phyloP scores from a whole-genome alignment of 2,329 filamentous ascomycete species.

The Epichloe coenophiala region DNA sequence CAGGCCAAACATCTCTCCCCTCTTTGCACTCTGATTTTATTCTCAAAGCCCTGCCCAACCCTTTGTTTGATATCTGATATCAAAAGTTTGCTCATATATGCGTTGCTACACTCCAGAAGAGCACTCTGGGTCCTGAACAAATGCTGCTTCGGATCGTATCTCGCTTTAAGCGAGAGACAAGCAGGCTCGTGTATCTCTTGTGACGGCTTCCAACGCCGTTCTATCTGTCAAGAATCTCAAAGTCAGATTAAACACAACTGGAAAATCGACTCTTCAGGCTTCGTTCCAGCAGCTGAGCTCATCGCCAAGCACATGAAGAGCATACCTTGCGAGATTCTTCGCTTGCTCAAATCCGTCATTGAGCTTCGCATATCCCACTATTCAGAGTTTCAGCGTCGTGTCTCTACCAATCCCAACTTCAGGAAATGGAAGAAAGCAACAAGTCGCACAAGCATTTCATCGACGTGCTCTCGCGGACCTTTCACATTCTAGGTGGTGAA shows the following conservation, averaged over 20 bases:
- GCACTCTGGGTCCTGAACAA: constrained; percentile 23
- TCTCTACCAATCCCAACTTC: constrained; percentile 18
- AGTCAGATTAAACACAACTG: constrained; percentile 21
- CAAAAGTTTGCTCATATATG: not conserved
- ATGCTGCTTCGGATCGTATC: constrained; percentile 20
- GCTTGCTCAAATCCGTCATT: constrained; percentile 26
- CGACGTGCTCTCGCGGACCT: constrained; percentile 23
- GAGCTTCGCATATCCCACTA: constrained; percentile 17
- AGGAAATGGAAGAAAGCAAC: constrained; percentile 25
- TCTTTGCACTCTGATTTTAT: too few relatives aligned
- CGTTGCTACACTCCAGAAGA: not conserved
- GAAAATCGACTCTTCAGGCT: constrained; percentile 20
- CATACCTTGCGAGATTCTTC: constrained; percentile 21
- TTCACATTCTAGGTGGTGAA: constrained; percentile 21
- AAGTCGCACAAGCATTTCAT: constrained; percentile 29
- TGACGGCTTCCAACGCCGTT: constrained; percentile 24
- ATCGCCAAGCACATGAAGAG: constrained; percentile 22
- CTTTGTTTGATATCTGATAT: not conserved
- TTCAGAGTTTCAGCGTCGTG: constrained; percentile 19
- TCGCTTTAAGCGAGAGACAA: constrained; percentile 25
- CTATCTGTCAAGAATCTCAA: constrained; percentile 11
- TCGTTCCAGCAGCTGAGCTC: constrained; percentile 26
- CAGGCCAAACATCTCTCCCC: too few relatives aligned
- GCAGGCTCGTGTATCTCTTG: constrained; percentile 24
- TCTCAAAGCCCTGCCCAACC: too few relatives aligned